Evolutionary conservation across 2,329 filamentous ascomycete species (phyloP).

Genomic region (Penicillium sp.): DNA sequence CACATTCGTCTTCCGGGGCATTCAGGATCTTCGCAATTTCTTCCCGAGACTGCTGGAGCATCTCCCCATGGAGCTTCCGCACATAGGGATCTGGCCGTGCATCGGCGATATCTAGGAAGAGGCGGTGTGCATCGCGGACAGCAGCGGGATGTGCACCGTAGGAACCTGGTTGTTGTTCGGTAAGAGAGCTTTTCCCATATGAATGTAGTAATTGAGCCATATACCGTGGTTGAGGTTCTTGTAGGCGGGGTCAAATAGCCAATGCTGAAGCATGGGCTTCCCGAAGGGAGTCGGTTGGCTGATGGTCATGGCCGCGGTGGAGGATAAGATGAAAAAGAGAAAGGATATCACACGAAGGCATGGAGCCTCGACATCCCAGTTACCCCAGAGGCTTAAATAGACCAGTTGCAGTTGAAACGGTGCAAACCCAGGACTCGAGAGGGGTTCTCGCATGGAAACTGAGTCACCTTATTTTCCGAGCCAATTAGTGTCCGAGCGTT

Average conservation of each 20-base stretch:
- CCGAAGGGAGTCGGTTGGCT: conserved; percentile 47
- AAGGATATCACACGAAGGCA: not conserved
- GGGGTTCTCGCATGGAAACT: no score
- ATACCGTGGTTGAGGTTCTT: conserved; percentile 76
- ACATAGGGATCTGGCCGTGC: conserved; percentile 71
- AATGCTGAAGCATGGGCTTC: conserved; percentile 59
- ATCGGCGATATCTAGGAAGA: conserved; percentile 67
- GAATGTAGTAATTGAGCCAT: conserved; percentile 8
- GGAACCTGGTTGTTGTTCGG: conserved; percentile 50
- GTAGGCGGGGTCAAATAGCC: conserved; percentile 66
- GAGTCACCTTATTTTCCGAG: no score
- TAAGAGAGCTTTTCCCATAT: not conserved
- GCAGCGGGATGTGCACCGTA: conserved; percentile 71
- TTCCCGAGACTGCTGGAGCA: conserved; percentile 63
- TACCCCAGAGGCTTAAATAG: no score
- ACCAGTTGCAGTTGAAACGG: not conserved
- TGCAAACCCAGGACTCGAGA: no score
- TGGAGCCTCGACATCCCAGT: not conserved
- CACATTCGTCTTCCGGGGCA: conserved; percentile 62
- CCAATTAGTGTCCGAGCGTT: not conserved
- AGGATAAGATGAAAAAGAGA: not conserved
- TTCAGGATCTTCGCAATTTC: conserved; percentile 66
- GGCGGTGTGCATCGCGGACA: conserved; percentile 58
- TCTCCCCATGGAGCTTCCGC: conserved; percentile 61
- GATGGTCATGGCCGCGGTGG: conserved; percentile 8